Evolutionary conservation across 305 asterid genomes (phyloP).

Genomic region (Striga hermonthica): DNA sequence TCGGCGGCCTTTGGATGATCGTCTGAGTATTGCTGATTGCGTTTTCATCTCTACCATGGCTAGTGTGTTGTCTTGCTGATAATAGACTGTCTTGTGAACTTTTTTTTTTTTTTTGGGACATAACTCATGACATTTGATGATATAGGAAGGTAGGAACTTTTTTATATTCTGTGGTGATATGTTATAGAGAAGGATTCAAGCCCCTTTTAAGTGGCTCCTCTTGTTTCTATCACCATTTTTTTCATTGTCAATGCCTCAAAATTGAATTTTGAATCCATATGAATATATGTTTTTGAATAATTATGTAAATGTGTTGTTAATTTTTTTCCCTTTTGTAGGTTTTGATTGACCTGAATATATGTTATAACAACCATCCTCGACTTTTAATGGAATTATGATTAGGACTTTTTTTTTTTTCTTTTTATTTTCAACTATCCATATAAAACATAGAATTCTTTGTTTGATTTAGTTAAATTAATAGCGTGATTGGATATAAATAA

Average conservation of each 20-base stretch:
- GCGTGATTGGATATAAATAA: too few relatives aligned
- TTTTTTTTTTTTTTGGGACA: slow-evolving; percentile 16
- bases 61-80: slow-evolving; percentile 32
- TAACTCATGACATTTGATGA: slow-evolving; percentile 16
- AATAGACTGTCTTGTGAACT: neutral
- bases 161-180: slow-evolving; percentile 33
- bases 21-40: slow-evolving; percentile 30
- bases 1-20: slow-evolving; percentile 74
- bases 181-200: slow-evolving; percentile 39
- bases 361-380: too few relatives aligned
- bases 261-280: slow-evolving; percentile 40
- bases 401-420: too few relatives aligned
- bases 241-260: slow-evolving; percentile 21
- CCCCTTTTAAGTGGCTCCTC: slow-evolving; percentile 50
- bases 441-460: too few relatives aligned
- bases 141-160: slow-evolving; percentile 27
- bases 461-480: too few relatives aligned
- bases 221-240: slow-evolving; percentile 33
- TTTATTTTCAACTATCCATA: too few relatives aligned
- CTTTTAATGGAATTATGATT: too few relatives aligned
- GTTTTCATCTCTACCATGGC: slow-evolving; percentile 51
- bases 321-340: too few relatives aligned
- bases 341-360: too few relatives aligned
- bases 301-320: neutral
- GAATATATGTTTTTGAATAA: slow-evolving; percentile 24